Base-by-base conservation (phyloP, 495 filamentous ascomycete species). In the Arthonia radiata region DNA sequence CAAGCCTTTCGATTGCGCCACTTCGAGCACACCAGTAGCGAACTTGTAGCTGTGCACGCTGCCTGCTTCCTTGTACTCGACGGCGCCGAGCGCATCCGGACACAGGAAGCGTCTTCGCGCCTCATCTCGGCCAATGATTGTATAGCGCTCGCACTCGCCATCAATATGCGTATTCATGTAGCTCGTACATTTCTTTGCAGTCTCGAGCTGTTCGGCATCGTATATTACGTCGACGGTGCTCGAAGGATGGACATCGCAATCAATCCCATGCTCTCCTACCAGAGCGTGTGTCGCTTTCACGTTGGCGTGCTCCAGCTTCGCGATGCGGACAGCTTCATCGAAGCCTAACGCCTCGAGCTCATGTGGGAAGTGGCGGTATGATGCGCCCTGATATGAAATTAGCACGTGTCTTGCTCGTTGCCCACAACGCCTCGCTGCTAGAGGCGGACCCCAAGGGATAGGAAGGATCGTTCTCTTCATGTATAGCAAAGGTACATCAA, bases 11-110 rank as follows among this genome's bases (percentile, higher is more conserved):
- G 34, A 37, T 6, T 72, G 32, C 17, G 59, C 54, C 15, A 57
- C 32, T 26, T 58, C 56, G 27, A 76, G 36, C 7, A 79, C 40
- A 4, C 69, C 64, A 13, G 63, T 44, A 4, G 56, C 51, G 32
- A 81, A 67, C 33, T 57, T 59, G 42, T 76, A 78, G 4, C 66
- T 57, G 37, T 57, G 65, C 21, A 79, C 24, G 26, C 64, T 71
- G 0, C 66, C 71, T 2, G 69, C 68, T 12, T 50, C 43, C n/a
- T n/a, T n/a, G 36, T 72, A 72, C 13, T 45, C 41, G 9, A 74
- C 41, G 0, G 57, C 64, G 2, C 68, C 68, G 9, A 43, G 43
- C 5, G 54, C 42, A n/a, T 35, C 42, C 26, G 53, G 23, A 18
- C 26, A 31, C 30, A 43, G 46, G 33, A 65, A 69, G 25, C 38